Percentiles rank a stretch among this genome's conserved stretches.
Conservation (phyloP, 2,329 filamentous ascomycete genomes). For the Leptosphaerulina australis region DNA sequence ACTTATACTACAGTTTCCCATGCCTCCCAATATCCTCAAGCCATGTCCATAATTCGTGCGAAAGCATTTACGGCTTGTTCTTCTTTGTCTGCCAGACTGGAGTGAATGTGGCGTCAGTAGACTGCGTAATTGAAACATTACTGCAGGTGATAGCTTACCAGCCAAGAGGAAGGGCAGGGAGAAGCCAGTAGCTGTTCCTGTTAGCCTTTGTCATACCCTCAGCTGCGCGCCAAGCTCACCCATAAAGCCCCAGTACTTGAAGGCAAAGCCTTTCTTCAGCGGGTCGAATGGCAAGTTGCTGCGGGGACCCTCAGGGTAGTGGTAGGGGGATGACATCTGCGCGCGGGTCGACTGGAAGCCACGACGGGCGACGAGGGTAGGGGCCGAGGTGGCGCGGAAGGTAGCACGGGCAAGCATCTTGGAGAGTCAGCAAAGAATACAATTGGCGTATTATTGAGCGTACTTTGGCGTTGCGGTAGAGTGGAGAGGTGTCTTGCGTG, state of each 20-base stretch:
- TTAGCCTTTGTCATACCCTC: conserved; percentile 46
- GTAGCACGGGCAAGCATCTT: conserved; percentile 80
- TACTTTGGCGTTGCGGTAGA: conserved; percentile 41
- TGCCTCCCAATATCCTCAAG: conserved; percentile 24
- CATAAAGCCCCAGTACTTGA: conserved; percentile 84
- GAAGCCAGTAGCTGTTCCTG: conserved; percentile 61
- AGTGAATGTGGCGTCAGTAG: conserved; percentile 27
- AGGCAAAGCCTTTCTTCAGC: conserved; percentile 80
- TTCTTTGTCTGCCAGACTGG: conserved; percentile 72
- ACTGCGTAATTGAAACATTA: not conserved
- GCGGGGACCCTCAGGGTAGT: conserved; percentile 96
- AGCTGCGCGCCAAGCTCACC: conserved; percentile 55
- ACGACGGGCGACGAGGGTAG: conserved; percentile 78
- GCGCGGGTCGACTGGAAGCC: conserved; percentile 91
- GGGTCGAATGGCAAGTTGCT: conserved; percentile 98
- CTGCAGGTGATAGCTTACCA: conserved; percentile 55
- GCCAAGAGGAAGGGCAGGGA: conserved; percentile 66
- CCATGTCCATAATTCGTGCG: conserved; percentile 19
- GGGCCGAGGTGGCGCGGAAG: conserved; percentile 65
- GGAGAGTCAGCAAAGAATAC: conserved; percentile 41
- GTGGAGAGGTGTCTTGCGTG: conserved; percentile 35
- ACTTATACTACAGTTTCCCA: conserved; percentile 43
- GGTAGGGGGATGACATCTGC: conserved; percentile 88
- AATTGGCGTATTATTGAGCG: conserved; percentile 33
- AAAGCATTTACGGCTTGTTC: conserved; percentile 53